Evolutionary conservation across 805 yeast genomes (phyloP), one percentile per base, ranked within the genome.

Genomic region (Ogataea pilisensis): DNA sequence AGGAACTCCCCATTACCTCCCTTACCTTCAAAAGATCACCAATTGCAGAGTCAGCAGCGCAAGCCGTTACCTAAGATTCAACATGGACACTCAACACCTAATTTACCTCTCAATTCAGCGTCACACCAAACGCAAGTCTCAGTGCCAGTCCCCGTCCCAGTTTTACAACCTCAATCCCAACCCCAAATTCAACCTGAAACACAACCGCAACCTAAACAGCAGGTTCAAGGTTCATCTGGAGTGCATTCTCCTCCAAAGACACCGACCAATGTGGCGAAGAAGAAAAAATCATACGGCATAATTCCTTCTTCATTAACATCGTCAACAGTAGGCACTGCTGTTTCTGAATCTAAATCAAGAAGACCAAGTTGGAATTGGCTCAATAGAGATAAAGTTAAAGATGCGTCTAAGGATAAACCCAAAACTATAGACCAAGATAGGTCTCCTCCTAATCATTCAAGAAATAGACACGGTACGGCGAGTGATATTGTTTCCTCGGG

Each of bases 381-480:
- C 3, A 32, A 13, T 11, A 36, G 33, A 22, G 43, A 39, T 18
- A 39, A 37, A 35, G 36, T 35, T 22, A 24, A 40, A 31, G 33
- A 36, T 13, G 31, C 14, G 27, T 3, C 18, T 9, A 39, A 34
- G 22, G 34, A 29, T 3, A 24, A 26, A 28, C 2, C 27, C n/a
- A 50, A 43, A 32, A 48, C 43, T 14, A 43, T 43, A 28, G 43
- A 44, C 14, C 37, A 41, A 30, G 49, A 43, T 4, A 45, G 37
- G 17, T 46, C 50, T 3, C 52, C 53, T n/a, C 47, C 51, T 13
- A 45, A 46, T 34, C 63, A 58, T 38, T 41, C 56, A 7, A 37
- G 61, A 22, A 58, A 57, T 27, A 49, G 63, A 40, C 62, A 58
- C 34, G 62, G 62, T 5, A 49, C 54, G 5, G 55, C 54, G 9